These are phyloP conservation scores for Hanseniaspora singularis DNA, from an alignment of 805 yeast species.

Conservation along the genomic window DNA sequence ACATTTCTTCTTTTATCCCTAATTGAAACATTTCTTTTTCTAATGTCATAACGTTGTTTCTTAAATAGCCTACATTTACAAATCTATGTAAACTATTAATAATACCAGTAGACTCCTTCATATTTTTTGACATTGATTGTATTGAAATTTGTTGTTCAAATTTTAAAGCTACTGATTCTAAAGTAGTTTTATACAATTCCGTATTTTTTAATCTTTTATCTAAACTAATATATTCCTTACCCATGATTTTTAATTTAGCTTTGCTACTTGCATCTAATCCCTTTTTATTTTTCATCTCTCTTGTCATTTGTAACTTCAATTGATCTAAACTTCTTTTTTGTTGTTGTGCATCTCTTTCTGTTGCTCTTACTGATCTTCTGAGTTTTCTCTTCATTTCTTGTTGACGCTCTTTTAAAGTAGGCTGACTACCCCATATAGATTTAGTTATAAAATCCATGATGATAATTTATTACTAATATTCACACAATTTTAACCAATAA, in stretches of 20 bases:
- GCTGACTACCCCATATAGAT: constrained; percentile 70
- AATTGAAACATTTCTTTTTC: constrained; percentile 77
- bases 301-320: constrained; percentile 30
- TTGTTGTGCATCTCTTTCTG: constrained; percentile 61
- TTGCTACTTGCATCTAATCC: not conserved
- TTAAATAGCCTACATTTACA: constrained; percentile 66
- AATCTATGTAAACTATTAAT: constrained; percentile 82
- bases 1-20: constrained; percentile 88
- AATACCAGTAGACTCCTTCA: constrained; percentile 63
- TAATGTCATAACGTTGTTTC: constrained; percentile 71
- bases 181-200: constrained; percentile 53
- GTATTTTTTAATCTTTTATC: constrained; percentile 40
- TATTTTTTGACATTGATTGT: constrained; percentile 67
- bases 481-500: too few species aligned
- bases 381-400: constrained; percentile 65
- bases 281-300: not conserved
- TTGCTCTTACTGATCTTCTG: constrained; percentile 76
- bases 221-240: constrained; percentile 64
- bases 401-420: constrained; percentile 83
- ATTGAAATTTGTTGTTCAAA: constrained; percentile 84
- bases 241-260: constrained; percentile 57
- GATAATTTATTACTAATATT: too few species aligned
- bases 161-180: constrained; percentile 77
- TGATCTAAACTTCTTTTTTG: constrained; percentile 64
- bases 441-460: constrained; percentile 73